Conservation (phyloP, 345 rosid species). For the Hibiscus syriacus region DNA sequence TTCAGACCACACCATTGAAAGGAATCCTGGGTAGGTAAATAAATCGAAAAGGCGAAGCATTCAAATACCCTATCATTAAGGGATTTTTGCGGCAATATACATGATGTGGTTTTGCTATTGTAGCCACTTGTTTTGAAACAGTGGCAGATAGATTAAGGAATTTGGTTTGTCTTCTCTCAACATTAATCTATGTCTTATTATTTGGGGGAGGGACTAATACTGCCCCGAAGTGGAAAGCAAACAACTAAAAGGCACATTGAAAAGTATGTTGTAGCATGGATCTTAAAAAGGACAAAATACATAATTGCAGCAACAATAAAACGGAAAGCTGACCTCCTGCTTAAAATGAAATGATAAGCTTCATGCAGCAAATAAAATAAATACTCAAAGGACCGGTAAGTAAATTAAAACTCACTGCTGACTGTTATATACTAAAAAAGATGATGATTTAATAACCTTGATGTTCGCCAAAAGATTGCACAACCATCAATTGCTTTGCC, state of each 20-base stretch:
- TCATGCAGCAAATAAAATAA: not conserved
- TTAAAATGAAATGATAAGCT: constrained; percentile 2
- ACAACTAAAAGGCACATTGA: not conserved
- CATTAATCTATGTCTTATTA: not conserved
- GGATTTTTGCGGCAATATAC: no score
- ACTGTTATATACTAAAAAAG: constrained; percentile 5
- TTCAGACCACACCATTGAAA: not conserved
- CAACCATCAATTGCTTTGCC: constrained; percentile 93
- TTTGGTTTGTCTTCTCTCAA: not conserved
- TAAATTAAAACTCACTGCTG: constrained; percentile 8
- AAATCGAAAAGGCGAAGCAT: not conserved
- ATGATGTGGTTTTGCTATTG: no score
- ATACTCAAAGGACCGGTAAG: not conserved
- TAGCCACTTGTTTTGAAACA: no score
- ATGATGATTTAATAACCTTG: constrained; percentile 38
- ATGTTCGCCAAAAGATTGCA: constrained; percentile 90
- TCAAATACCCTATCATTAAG: not conserved
- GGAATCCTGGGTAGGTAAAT: not conserved
- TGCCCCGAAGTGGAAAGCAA: not conserved
- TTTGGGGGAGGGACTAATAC: not conserved
- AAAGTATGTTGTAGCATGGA: not conserved
- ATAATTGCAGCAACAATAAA: not conserved
- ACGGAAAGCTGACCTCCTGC: not conserved
- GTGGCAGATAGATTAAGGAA: no score
- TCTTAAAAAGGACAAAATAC: not conserved